Base-by-base conservation (phyloP, 768 basidiomycete species). In the Thelephora ganbajun region DNA sequence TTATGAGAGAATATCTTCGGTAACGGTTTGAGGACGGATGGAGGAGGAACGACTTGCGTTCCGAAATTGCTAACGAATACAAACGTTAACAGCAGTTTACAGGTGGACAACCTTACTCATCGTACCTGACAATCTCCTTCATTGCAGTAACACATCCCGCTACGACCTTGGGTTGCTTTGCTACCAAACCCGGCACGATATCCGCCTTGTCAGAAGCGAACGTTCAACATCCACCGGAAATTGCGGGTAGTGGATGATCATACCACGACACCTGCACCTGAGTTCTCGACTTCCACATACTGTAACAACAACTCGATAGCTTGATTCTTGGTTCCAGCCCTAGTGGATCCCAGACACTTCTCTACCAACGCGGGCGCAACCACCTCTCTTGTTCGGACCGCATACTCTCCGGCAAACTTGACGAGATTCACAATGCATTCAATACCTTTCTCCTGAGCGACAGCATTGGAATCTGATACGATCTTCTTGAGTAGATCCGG, bases 381-480 rank as follows among this genome's bases (percentile, higher is more conserved):
- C 2, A 70, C 72, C 45, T 86, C 77, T 56, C 89, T 73, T 35
- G 86, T 83, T 66, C 79, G 81, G 43, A 83, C 83, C 41, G 84
- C 79, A 41, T 74, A 81, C 72, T 93, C 90, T 50, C 94, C 96
- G 6, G 91, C 87, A 59, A 81, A 89, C 66, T 91, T 89, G 55
- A 96, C 80, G 50, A 98, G 73, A 26, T 81, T 72, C 47, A 84
- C 78, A 33, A 93, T 66, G 55, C 85, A 90, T 60, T 97, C 94
- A 5, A 98, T 76, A 30, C 88, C 96, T 61, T 94, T 97, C 70
- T 99, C 96, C 65, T 99, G 96, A 11, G 94, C 93, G 26, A 97
- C 94, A 22, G 85, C 96, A 63, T 98, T 98, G 1, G 91, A 70
- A 58, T 99, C 96, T 2, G 80, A 80, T 33, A 70, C 88, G 56